Evolutionary conservation across 257 asterid species (phyloP).

Genomic region (Petunia axillaris): DNA sequence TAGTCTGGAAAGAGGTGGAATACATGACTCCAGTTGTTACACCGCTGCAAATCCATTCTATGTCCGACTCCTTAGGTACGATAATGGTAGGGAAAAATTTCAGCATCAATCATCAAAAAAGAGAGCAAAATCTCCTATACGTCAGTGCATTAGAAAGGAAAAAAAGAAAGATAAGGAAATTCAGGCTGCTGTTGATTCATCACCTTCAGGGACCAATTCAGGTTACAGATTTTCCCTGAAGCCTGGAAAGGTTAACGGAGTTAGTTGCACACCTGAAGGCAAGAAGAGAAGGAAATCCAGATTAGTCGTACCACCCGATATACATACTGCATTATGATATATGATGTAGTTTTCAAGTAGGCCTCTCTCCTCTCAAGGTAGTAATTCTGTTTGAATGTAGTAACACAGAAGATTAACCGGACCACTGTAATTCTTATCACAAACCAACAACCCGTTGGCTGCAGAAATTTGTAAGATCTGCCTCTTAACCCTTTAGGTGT

Average conservation of each 20-base stretch:
- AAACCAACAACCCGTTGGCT: conserved; percentile 24
- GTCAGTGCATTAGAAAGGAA: conserved; percentile 31
- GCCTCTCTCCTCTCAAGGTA: background rate
- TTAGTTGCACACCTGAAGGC: conserved; percentile 66
- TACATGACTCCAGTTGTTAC: conserved; percentile 51
- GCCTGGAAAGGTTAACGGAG: conserved; percentile 44
- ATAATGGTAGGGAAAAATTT: conserved; percentile 40
- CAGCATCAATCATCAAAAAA: conserved; percentile 54
- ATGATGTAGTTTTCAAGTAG: background rate
- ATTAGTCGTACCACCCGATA: conserved; percentile 49
- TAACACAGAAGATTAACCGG: background rate
- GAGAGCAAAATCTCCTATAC: conserved; percentile 60
- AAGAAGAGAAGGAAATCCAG: conserved; percentile 76
- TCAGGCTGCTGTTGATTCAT: conserved; percentile 31
- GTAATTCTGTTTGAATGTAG: background rate
- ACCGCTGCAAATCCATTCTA: conserved; percentile 59
- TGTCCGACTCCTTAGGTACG: conserved; percentile 52
- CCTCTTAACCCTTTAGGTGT: background rate
- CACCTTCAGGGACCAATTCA: conserved; percentile 49
- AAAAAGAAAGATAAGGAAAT: conserved; percentile 51
- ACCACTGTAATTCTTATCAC: background rate
- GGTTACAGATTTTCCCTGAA: conserved; percentile 41
- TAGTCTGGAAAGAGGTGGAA: conserved; percentile 48
- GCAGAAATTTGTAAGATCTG: conserved; percentile 10
- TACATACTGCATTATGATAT: conserved; percentile 48